Percentiles rank a stretch among this genome's conserved stretches.
phyloP scores from a whole-genome alignment of 2,329 filamentous ascomycete genomes.

The Ophiocordyceps unilateralis region DNA sequence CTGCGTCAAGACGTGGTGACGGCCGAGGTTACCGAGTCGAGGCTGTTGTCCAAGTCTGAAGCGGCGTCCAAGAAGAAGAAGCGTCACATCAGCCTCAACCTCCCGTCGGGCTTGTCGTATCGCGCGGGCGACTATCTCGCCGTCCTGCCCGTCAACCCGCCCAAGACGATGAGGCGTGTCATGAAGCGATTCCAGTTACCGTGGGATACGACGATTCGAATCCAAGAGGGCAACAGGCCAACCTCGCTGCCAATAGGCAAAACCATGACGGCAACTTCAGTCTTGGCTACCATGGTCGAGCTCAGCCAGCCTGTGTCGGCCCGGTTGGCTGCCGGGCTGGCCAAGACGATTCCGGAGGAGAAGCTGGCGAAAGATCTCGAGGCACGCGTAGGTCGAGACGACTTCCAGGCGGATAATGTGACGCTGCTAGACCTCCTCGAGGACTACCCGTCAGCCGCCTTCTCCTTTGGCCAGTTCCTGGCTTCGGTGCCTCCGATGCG shows the following conservation, averaged over 20 bases:
- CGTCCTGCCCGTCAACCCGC: slow-evolving; percentile 53
- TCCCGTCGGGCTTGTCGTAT: slow-evolving; percentile 50
- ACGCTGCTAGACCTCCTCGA: slow-evolving; percentile 56
- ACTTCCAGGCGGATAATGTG: slow-evolving; percentile 37
- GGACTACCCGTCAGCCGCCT: slow-evolving; percentile 35
- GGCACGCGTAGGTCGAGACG: slow-evolving; percentile 11
- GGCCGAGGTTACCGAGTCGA: slow-evolving; percentile 37
- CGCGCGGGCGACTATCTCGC: slow-evolving; percentile 62
- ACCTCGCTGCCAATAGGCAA: slow-evolving; percentile 36
- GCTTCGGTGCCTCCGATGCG: slow-evolving; percentile 62
- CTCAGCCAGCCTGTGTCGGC: slow-evolving; percentile 56
- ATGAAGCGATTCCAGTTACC: slow-evolving; percentile 49
- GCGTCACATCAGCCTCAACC: slow-evolving; percentile 47
- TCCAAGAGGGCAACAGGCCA: slow-evolving; percentile 32
- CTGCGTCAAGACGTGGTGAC: slow-evolving; percentile 48
- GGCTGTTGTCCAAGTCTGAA: slow-evolving; percentile 30
- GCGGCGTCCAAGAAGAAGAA: slow-evolving; percentile 36
- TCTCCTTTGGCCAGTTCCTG: slow-evolving; percentile 52
- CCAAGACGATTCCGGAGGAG: slow-evolving; percentile 7
- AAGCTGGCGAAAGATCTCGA: slow-evolving; percentile 20
- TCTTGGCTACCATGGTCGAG: slow-evolving; percentile 57
- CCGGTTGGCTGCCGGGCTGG: slow-evolving; percentile 20
- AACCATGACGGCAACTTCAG: slow-evolving; percentile 41
- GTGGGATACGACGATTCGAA: slow-evolving; percentile 50
- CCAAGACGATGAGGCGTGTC: slow-evolving; percentile 40